Conservation (phyloP, 768 basidiomycete genomes). For the Lactifluus piperatus region DNA sequence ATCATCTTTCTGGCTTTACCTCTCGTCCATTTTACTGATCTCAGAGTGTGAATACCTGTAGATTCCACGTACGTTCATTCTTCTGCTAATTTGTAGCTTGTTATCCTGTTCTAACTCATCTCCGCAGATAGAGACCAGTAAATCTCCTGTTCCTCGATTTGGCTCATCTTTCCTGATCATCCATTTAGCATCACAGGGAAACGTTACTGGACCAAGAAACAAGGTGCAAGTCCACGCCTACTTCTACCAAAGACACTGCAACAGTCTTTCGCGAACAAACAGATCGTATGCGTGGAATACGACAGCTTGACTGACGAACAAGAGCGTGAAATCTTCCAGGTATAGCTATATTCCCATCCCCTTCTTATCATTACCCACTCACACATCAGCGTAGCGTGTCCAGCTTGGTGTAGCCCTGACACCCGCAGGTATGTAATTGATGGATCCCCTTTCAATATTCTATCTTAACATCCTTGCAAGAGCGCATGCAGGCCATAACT, state of each 20-base stretch:
- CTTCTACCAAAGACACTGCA: slow-evolving; percentile 33
- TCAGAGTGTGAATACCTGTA: slow-evolving; percentile 19
- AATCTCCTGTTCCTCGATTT: slow-evolving; percentile 14
- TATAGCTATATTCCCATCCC: slow-evolving; percentile 24
- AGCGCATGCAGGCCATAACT: slow-evolving; percentile 60
- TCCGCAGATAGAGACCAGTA: slow-evolving; percentile 40
- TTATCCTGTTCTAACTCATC: background rate
- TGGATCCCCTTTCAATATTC: background rate
- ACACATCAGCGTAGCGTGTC: slow-evolving; percentile 42
- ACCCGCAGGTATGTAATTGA: slow-evolving; percentile 41
- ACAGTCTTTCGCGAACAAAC: slow-evolving; percentile 59
- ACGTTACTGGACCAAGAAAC: slow-evolving; percentile 19
- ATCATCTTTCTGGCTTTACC: background rate
- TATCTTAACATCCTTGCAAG: slow-evolving; percentile 26
- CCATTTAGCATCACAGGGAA: slow-evolving; percentile 32
- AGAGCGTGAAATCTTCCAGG: slow-evolving; percentile 70
- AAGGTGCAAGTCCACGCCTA: slow-evolving; percentile 35
- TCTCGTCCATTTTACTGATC: background rate
- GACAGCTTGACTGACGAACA: slow-evolving; percentile 37
- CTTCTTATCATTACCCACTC: background rate
- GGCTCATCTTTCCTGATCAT: slow-evolving; percentile 22
- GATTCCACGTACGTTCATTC: slow-evolving; percentile 45
- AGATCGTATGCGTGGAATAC: slow-evolving; percentile 71
- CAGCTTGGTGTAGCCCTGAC: slow-evolving; percentile 74
- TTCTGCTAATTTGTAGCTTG: background rate